phyloP scores from a whole-genome alignment of 2,329 filamentous ascomycete genomes.

The Diplocarpon rosae region DNA sequence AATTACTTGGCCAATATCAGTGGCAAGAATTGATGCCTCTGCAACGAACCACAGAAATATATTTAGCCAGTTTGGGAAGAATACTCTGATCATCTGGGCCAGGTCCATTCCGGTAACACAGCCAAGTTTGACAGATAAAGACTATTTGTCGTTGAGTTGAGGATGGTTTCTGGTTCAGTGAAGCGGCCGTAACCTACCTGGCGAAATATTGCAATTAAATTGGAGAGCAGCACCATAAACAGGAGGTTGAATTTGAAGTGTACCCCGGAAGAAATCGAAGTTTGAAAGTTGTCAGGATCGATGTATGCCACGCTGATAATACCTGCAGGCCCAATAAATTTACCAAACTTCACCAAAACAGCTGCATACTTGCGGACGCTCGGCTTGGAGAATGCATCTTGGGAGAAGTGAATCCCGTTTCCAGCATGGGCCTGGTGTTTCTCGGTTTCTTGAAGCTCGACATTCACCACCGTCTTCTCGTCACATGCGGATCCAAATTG shows the following conservation, averaged over 20 bases:
- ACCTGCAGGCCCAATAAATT: constrained; percentile 39
- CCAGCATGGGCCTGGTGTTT: not conserved
- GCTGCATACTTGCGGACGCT: constrained; percentile 4
- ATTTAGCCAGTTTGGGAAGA: constrained; percentile 41
- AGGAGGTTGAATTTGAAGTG: constrained; percentile 39
- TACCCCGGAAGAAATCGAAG: constrained; percentile 41
- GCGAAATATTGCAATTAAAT: constrained; percentile 44
- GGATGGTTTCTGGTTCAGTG: not conserved
- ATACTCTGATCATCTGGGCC: constrained; percentile 39
- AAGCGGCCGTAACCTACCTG: constrained; percentile 6
- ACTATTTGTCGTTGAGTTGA: constrained; percentile 25
- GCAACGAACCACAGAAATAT: constrained; percentile 40
- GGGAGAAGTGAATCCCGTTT: not conserved
- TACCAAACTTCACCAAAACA: constrained; percentile 28
- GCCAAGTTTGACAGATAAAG: constrained; percentile 41
- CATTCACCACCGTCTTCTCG: constrained; percentile 4
- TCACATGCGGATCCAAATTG: constrained; percentile 2
- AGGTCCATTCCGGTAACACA: constrained; percentile 40
- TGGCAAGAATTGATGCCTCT: constrained; percentile 31
- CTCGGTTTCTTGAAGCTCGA: constrained; percentile 3
- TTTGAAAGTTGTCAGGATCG: constrained; percentile 40
- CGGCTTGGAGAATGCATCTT: constrained; percentile 6
- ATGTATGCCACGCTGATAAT: constrained; percentile 28
- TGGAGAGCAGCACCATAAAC: constrained; percentile 43
- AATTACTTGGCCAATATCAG: constrained; percentile 37